Conservation (phyloP, 495 filamentous ascomycete genomes). For the Ascobolus immersus region DNA sequence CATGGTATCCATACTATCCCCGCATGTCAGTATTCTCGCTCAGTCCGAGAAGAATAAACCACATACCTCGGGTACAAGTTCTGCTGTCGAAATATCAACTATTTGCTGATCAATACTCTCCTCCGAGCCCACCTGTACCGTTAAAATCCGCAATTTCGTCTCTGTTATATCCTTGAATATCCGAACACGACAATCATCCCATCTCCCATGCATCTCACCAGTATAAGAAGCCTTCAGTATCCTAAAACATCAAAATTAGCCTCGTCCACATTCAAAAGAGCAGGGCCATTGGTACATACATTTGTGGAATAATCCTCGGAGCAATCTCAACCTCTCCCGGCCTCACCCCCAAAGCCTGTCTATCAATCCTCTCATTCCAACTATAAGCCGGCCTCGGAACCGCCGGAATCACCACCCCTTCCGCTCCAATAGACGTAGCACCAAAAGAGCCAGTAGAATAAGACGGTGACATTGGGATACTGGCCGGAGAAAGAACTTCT, state of each 20-base stretch:
- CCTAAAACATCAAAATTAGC: not conserved
- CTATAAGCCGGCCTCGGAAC: constrained; percentile 4
- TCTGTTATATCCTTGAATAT: constrained; percentile 5
- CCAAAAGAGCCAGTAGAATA: no score
- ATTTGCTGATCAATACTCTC: constrained; percentile 9
- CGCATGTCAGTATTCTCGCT: no score
- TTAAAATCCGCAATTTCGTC: constrained; percentile 7
- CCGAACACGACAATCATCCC: constrained; percentile 9
- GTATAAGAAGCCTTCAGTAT: constrained; percentile 8
- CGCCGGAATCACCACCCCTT: no score
- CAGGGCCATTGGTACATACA: no score
- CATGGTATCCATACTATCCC: constrained; percentile 10
- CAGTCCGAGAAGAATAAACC: no score
- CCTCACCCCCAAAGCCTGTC: constrained; percentile 5
- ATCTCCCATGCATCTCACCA: constrained; percentile 9
- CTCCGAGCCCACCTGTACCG: constrained; percentile 6
- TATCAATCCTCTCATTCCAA: constrained; percentile 8
- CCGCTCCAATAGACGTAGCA: no score
- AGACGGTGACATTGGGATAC: no score
- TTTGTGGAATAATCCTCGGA: constrained; percentile 3
- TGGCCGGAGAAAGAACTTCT: no score
- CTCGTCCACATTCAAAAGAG: not conserved
- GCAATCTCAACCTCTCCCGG: constrained; percentile 9
- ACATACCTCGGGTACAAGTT: constrained; percentile 12
- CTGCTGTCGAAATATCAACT: constrained; percentile 6